Conservation (phyloP, 495 filamentous ascomycete genomes). For the Daldinia loculata region DNA sequence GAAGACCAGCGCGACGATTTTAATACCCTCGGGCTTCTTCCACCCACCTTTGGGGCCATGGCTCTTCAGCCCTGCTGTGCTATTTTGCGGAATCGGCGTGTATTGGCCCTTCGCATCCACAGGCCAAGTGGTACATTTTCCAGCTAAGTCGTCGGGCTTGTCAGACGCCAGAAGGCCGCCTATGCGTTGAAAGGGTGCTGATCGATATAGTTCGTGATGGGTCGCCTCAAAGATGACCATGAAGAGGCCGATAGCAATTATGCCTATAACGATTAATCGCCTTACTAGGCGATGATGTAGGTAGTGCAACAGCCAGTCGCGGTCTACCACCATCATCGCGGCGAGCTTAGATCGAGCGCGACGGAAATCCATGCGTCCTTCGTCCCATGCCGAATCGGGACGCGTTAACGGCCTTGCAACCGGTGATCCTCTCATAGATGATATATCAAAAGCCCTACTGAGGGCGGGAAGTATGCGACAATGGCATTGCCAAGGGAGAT, state of each 20-base stretch:
- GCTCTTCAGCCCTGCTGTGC: conserved; percentile 26
- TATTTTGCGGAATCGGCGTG: conserved; percentile 15
- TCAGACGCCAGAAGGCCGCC: not conserved
- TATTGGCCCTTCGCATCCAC: conserved; percentile 32
- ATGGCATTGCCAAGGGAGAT: conserved; percentile 13
- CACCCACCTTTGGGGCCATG: conserved; percentile 41
- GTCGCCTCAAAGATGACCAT: conserved; percentile 38
- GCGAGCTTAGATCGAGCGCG: conserved; percentile 9
- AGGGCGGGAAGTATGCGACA: conserved; percentile 9
- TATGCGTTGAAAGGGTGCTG: conserved; percentile 22
- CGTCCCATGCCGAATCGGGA: conserved; percentile 28
- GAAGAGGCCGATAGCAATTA: conserved; percentile 25
- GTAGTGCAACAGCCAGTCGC: conserved; percentile 33
- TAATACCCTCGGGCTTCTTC: conserved; percentile 55
- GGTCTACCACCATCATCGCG: conserved; percentile 19
- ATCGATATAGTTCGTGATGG: conserved; percentile 38
- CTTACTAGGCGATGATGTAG: conserved; percentile 26
- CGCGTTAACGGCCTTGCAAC: conserved; percentile 14
- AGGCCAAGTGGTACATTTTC: conserved; percentile 47
- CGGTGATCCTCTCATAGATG: conserved; percentile 31
- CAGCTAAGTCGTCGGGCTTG: conserved; percentile 4
- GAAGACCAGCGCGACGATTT: conserved; percentile 61
- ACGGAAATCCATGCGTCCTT: conserved; percentile 14
- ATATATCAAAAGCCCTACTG: conserved; percentile 20
- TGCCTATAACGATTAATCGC: conserved; percentile 27